Evolutionary conservation across 2,329 filamentous ascomycete genomes (phyloP), one percentile per base, ranked within the genome.

Genomic region (Apiospora arundinis): DNA sequence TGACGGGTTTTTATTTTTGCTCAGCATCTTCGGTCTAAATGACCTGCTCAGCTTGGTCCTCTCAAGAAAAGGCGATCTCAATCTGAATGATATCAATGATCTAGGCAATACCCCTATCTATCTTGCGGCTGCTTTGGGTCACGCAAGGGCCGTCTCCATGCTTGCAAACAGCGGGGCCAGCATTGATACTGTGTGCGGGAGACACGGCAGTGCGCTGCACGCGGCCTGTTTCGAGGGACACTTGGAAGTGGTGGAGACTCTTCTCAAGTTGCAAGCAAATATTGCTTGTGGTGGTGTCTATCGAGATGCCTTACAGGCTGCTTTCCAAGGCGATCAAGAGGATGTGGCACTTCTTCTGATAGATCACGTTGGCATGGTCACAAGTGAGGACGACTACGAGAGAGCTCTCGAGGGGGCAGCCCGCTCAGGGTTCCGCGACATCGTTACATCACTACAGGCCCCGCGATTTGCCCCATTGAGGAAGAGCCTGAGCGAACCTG

Each of bases 151-250:
- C 11, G 60, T 66, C 18, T n/a, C 60, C 40, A 12, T 12, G 9
- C 60, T 66, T 7, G 32, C n/a, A 21, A 12, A 66, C 4, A 16
- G 40, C 32, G 60, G 60, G 3, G 60, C 60, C 11, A 32, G n/a
- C 4, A n/a, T 66, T 32, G 40, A 66, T 32, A 25, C 42, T 16
- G 32, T 4, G 5, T 66, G 60, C 25, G 60, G 60, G 9, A 66
- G 32, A 66, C 23, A 40, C 32, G 60, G 60, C 7, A 66, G 60
- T 42, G 32, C 60, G 23, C 60, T 66, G 18, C 60, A 66, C 23
- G 60, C 60, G 14, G 28, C 60, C 1, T 66, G 60, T n/a, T 42
- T 66, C 25, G n/a, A 21, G 2, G 60, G 60, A 9, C 32, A 66
- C 25, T 2, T 23, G 23, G 32, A 40, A 66, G 60, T 66, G 9